Conservation (phyloP, 106 monocot genomes). For the Chionographis japonica region DNA sequence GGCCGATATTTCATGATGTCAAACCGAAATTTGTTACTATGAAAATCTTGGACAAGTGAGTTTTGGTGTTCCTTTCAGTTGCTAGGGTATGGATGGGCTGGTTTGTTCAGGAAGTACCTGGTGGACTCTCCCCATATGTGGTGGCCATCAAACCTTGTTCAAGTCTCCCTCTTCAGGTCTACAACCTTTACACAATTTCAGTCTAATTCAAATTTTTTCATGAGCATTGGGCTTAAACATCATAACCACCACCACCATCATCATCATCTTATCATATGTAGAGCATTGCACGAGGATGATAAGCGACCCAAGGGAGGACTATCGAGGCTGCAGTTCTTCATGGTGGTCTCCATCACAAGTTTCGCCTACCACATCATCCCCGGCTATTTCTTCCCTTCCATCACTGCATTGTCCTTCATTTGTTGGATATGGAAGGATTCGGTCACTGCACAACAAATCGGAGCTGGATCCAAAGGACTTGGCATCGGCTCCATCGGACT, state of each 20-base stretch:
- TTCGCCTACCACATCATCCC: conserved; percentile 60
- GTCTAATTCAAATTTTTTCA: not conserved
- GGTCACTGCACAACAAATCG: conserved; percentile 51
- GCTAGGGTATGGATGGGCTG: conserved; percentile 63
- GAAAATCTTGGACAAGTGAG: too few species aligned
- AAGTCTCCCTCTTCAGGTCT: conserved; percentile 58
- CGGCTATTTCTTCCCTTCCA: conserved; percentile 39
- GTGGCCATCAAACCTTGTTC: conserved; percentile 60
- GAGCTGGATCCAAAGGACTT: conserved; percentile 42
- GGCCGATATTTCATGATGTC: too few species aligned
- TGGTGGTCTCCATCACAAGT: conserved; percentile 25
- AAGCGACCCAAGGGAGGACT: conserved; percentile 33
- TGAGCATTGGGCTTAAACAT: not conserved
- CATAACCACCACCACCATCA: not conserved
- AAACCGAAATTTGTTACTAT: too few species aligned
- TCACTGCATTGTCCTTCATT: conserved; percentile 32
- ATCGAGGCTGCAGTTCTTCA: conserved; percentile 52
- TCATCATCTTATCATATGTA: too few species aligned
- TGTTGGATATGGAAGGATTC: conserved; percentile 56
- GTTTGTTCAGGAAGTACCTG: conserved; percentile 40
- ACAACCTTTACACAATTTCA: not conserved
- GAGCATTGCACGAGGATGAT: conserved; percentile 51
- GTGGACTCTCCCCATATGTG: conserved; percentile 66
- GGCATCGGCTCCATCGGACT: conserved; percentile 61
- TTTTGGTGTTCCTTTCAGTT: conserved; percentile 12